Evolutionary conservation across 2,329 filamentous ascomycete genomes (phyloP).

Genomic region (Cladophialophora psammophila): DNA sequence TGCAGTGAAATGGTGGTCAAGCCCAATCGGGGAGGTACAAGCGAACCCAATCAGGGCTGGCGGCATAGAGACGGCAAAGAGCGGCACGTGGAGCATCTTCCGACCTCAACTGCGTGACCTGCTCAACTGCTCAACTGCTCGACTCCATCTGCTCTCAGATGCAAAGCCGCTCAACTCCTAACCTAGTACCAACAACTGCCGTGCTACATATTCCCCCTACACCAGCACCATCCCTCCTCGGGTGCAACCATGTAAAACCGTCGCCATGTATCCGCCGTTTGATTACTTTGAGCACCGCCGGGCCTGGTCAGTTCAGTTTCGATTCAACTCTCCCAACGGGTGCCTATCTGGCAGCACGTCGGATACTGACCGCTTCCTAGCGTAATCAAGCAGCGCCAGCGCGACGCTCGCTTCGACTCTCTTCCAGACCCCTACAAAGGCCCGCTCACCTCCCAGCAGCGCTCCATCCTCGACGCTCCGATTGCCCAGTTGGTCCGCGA

Average conservation of each 20-base stretch:
- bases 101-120: too few relatives aligned
- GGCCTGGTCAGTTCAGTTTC: conserved; percentile 66
- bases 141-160: not conserved
- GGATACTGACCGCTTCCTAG: conserved; percentile 54
- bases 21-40: not conserved
- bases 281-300: conserved; percentile 75
- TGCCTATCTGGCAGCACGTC: not conserved
- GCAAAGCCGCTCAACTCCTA: conserved; percentile 9
- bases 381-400: conserved; percentile 79
- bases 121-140: too few relatives aligned
- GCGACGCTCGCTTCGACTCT: conserved; percentile 70
- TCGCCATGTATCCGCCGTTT: conserved; percentile 60
- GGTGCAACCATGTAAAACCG: conserved; percentile 25
- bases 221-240: not conserved
- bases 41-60: not conserved
- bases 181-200: not conserved
- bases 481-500: conserved; percentile 80
- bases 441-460: conserved; percentile 70
- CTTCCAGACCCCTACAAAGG: conserved; percentile 71
- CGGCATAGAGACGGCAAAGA: not conserved
- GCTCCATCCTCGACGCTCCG: conserved; percentile 71
- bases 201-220: not conserved
- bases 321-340: not conserved
- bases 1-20: not conserved
- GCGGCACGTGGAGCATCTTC: not conserved